Evolutionary conservation across 2,329 filamentous ascomycete species (phyloP).

Genomic region (Pseudomassariella vexata): DNA sequence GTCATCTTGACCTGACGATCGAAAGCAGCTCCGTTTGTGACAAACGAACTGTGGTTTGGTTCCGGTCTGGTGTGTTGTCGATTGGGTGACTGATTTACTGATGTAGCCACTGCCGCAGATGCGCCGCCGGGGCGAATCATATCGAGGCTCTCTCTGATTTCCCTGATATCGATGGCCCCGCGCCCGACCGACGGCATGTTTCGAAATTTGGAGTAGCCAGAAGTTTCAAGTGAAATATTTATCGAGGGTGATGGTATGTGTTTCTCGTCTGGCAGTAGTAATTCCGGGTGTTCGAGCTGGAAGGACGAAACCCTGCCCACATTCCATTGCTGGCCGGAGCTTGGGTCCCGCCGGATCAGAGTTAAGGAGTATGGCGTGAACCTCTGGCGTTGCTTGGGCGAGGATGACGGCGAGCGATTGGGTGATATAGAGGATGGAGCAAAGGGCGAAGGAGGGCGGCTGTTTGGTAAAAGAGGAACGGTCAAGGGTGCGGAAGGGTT

Average conservation of each 20-base stretch:
- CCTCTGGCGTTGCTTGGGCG: constrained; percentile 28
- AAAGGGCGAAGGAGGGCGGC: too few species aligned
- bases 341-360: constrained; percentile 68
- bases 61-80: constrained; percentile 1
- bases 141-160: constrained; percentile 8
- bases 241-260: constrained; percentile 34
- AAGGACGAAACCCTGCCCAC: constrained; percentile 59
- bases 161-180: constrained; percentile 5
- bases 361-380: constrained; percentile 49
- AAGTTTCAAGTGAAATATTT: constrained; percentile 46
- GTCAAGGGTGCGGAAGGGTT: too few species aligned
- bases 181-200: constrained; percentile 31
- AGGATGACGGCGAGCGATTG: constrained; percentile 30
- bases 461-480: background rate
- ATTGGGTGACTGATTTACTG: constrained; percentile 1
- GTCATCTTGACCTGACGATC: constrained; percentile 52
- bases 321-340: constrained; percentile 68
- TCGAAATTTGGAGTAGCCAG: constrained; percentile 53
- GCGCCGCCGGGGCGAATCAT: constrained; percentile 18
- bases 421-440: too few species aligned
- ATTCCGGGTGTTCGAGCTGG: constrained; percentile 36
- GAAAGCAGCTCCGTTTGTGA: constrained; percentile 31
- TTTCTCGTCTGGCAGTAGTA: constrained; percentile 22
- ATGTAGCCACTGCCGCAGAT: background rate
- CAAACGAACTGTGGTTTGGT: constrained; percentile 5